Percentiles rank a stretch among this genome's conserved stretches.
These are phyloP conservation scores for Acer campestre DNA, from an alignment of 345 rosid species.

Conservation along the genomic window DNA sequence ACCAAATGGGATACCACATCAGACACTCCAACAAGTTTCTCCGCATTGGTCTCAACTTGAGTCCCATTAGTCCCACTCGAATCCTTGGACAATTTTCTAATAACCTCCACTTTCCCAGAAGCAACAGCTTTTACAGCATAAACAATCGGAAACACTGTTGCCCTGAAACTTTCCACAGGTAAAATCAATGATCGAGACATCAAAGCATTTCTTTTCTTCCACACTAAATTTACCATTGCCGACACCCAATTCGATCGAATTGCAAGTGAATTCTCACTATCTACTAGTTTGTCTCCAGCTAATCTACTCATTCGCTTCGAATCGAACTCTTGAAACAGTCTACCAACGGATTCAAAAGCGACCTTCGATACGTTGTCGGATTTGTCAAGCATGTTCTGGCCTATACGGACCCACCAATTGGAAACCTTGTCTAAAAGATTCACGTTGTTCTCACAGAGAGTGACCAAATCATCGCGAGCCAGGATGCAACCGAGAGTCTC, in stretches of 20 bases:
- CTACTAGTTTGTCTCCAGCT: constrained; percentile 96
- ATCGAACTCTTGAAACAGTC: constrained; percentile 89
- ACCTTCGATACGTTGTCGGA: constrained; percentile 88
- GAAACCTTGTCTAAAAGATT: constrained; percentile 82
- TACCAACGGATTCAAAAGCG: constrained; percentile 94
- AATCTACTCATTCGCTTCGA: constrained; percentile 88
- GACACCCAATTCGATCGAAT: constrained; percentile 94
- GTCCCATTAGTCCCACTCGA: constrained; percentile 38
- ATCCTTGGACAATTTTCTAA: constrained; percentile 73
- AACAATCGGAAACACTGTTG: constrained; percentile 85
- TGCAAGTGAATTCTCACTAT: constrained; percentile 88
- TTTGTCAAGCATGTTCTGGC: constrained; percentile 79
- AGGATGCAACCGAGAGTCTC: constrained; percentile 91
- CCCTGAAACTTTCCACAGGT: constrained; percentile 85
- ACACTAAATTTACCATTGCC: constrained; percentile 79
- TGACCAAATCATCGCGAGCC: constrained; percentile 91
- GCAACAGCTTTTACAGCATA: constrained; percentile 91
- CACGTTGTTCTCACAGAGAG: constrained; percentile 82
- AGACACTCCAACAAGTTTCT: constrained; percentile 83
- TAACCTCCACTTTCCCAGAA: constrained; percentile 77
- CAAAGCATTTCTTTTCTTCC: constrained; percentile 73
- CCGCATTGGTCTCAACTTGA: constrained; percentile 73
- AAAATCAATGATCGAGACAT: constrained; percentile 86
- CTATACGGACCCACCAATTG: constrained; percentile 85
- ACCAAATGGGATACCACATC: constrained; percentile 88